A percentile compares a stretch with the other conserved stretches of the same genome.
Conservation (phyloP, 768 basidiomycete species). For the Mycena latifolia region DNA sequence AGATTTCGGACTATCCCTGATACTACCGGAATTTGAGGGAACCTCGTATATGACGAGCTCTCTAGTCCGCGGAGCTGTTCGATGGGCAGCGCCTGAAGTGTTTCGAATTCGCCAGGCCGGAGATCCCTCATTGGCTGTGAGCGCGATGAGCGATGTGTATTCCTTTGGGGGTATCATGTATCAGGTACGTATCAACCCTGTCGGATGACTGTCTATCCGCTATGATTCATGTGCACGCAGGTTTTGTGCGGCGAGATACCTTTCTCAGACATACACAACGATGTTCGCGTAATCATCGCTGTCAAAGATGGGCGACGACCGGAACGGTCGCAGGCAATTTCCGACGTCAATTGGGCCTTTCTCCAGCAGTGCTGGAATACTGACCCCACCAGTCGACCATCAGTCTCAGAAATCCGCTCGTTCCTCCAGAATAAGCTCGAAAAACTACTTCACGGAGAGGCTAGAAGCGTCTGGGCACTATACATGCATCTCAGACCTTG, state of each 20-base stretch:
- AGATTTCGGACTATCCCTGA: constrained; percentile 17
- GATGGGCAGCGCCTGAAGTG: constrained; percentile 17
- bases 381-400: background rate
- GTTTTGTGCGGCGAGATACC: constrained; percentile 9
- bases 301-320: constrained; percentile 3
- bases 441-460: too few species aligned
- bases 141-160: constrained; percentile 18
- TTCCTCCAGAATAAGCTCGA: background rate
- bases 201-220: too few species aligned
- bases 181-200: background rate
- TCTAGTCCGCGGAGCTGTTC: background rate
- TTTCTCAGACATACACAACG: background rate
- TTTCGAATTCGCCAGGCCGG: background rate
- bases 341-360: constrained; percentile 1
- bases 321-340: background rate
- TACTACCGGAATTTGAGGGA: constrained; percentile 18
- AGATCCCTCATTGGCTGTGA: constrained; percentile 5
- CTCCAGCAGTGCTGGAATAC: constrained; percentile 6
- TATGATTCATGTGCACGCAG: background rate
- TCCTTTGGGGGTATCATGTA: constrained; percentile 21
- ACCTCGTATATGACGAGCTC: constrained; percentile 14
- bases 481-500: too few species aligned
- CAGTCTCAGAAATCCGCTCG: background rate
- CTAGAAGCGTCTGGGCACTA: too few species aligned
- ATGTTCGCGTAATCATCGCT: background rate